phyloP scores from a whole-genome alignment of 768 basidiomycete genomes.

The Rhizopogon roseolus region DNA sequence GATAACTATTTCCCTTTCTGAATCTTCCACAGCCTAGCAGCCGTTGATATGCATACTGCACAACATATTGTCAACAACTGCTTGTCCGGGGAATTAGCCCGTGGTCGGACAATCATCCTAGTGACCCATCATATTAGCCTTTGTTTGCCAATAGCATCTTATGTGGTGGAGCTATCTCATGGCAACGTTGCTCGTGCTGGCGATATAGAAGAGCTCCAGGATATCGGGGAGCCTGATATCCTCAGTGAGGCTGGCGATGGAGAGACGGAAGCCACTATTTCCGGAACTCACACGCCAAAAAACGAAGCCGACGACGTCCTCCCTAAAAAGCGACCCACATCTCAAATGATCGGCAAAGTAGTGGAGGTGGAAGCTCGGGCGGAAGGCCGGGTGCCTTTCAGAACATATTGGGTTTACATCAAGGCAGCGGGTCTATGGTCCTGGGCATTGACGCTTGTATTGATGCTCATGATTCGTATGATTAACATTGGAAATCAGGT shows the following conservation, averaged over 20 bases:
- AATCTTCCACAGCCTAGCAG: conserved; percentile 44
- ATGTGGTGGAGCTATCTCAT: conserved; percentile 56
- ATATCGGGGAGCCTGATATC: conserved; percentile 36
- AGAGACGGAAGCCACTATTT: conserved; percentile 14
- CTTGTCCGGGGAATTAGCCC: conserved; percentile 56
- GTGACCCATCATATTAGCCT: conserved; percentile 81
- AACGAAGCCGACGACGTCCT: conserved; percentile 31
- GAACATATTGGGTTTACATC: conserved; percentile 61
- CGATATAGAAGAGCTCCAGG: conserved; percentile 40
- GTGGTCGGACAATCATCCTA: conserved; percentile 67
- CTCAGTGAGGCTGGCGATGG: conserved; percentile 46
- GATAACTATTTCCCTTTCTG: conserved; percentile 8
- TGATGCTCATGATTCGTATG: conserved; percentile 51
- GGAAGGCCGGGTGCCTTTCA: conserved; percentile 57
- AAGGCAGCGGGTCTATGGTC: conserved; percentile 51
- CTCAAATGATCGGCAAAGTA: conserved; percentile 40
- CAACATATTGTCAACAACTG: conserved; percentile 63
- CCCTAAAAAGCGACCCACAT: conserved; percentile 2
- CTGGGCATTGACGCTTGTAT: conserved; percentile 48
- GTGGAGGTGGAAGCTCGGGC: conserved; percentile 60
- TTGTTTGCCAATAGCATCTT: conserved; percentile 62
- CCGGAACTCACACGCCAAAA: conserved; percentile 14
- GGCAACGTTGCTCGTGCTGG: conserved; percentile 50
- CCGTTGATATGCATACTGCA: conserved; percentile 77
- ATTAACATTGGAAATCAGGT: conserved; percentile 60